Base-by-base conservation (phyloP, 2,329 filamentous ascomycete species). In the Bimuria novae-zelandiae region DNA sequence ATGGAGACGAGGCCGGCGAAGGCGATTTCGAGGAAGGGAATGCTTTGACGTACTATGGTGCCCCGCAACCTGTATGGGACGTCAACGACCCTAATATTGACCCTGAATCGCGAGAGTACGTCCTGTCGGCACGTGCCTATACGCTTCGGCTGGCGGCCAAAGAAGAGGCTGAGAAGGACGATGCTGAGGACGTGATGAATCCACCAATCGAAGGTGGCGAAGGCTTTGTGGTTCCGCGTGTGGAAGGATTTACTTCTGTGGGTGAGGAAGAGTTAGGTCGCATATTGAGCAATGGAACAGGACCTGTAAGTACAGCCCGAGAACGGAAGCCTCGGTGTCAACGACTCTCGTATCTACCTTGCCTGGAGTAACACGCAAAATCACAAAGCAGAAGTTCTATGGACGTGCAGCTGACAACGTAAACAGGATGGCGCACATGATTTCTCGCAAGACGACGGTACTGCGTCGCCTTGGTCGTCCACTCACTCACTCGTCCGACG, bases 131-230 rank as follows among this genome's bases (percentile, higher is more conserved):
- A n/a, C 33, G 33, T 16, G 33, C 33, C 10, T 36, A 16, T 16
- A 36, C 17, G n/a, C 14, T n/a, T 36, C 10, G 33, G 14, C 33
- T 16, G 17, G 14, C 3, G 8, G 16, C 33, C 33, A 17, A 17
- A 16, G 33, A 36, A 17, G 5, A 12, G 17, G 14, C 33, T 36
- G 2, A 16, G 14, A 30, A 25, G 14, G 52, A 58, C 33, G 43
- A 55, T 29, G 32, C 23, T 6, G 21, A 36, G 17, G 50, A 53
- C 25, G 45, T 50, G 7, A 51, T 52, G 44, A 49, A 52, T 16
- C n/a, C 25, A 23, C 35, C 23, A 3, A 14, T 41, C n/a, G 30
- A 25, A 7, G 36, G 43, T n/a, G 37, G 46, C 14, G 19, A 52
- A 2, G 52, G 39, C 19, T 33, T 40, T 25, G 41, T 49, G 7